These are phyloP conservation scores for Primulina tabacum DNA, from an alignment of 257 asterid genomes.

Conservation along the genomic window DNA sequence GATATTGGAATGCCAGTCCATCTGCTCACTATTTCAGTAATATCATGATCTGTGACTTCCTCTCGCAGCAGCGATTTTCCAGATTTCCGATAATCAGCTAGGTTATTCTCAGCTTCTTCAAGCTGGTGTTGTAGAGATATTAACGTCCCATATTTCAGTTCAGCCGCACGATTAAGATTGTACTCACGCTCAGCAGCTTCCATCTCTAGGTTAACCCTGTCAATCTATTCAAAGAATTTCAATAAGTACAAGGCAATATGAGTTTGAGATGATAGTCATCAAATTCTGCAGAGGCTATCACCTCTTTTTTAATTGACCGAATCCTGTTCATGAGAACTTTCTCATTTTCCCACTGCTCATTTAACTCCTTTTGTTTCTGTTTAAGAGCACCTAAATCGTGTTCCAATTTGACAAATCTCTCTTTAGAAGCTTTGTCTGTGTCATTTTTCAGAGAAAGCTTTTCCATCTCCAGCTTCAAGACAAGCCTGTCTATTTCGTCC, in stretches of 20 bases:
- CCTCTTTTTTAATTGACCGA: constrained; percentile 88
- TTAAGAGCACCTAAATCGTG: constrained; percentile 67
- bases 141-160: constrained; percentile 86
- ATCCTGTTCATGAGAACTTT: constrained; percentile 70
- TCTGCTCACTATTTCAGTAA: constrained; percentile 82
- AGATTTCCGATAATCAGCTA: constrained; percentile 61
- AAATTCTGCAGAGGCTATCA: constrained; percentile 23
- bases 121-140: constrained; percentile 84
- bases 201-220: constrained; percentile 91
- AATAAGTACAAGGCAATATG: constrained; percentile 9
- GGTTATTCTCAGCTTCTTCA: constrained; percentile 68
- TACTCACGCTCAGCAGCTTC: constrained; percentile 97
- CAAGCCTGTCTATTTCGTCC: constrained; percentile 78
- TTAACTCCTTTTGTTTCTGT: constrained; percentile 60
- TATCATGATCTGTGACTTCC: constrained; percentile 85
- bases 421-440: constrained; percentile 81
- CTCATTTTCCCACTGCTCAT: constrained; percentile 83
- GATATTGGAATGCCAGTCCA: constrained; percentile 98
- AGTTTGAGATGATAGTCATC: constrained; percentile 5
- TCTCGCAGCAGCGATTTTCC: constrained; percentile 73
- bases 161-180: constrained; percentile 89
- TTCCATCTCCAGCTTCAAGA: constrained; percentile 92
- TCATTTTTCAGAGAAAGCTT: constrained; percentile 80
- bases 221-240: constrained; percentile 47
- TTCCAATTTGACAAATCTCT: constrained; percentile 70